Evolutionary conservation across 305 asterid species (phyloP).

Genomic region (Lippia alba): DNA sequence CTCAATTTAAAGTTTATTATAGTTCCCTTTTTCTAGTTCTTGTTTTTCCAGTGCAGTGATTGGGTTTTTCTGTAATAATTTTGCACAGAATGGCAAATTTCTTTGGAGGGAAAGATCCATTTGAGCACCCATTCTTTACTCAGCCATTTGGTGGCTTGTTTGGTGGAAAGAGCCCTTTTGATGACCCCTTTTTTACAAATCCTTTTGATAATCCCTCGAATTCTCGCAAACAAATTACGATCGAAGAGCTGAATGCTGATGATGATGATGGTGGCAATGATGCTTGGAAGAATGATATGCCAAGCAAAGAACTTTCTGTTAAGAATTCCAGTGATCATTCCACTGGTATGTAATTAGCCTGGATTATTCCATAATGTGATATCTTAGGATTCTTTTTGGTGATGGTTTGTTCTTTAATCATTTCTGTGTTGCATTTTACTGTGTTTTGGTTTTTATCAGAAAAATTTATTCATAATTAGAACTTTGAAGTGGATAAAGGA

Average conservation of each 20-base stretch:
- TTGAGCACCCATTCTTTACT: conserved; percentile 60
- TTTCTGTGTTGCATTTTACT: not conserved
- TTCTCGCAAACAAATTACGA: conserved; percentile 51
- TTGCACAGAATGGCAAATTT: conserved; percentile 51
- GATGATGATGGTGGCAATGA: conserved; percentile 44
- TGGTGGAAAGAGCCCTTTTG: conserved; percentile 54
- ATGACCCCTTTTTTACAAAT: conserved; percentile 62
- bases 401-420: not conserved
- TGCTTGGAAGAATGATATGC: conserved; percentile 38
- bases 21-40: not conserved
- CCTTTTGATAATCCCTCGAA: conserved; percentile 45
- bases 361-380: conserved; percentile 1
- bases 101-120: conserved; percentile 77
- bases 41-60: conserved; percentile 7
- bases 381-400: not conserved
- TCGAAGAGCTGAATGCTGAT: conserved; percentile 72
- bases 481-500: too few species aligned
- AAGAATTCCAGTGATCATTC: conserved; percentile 39
- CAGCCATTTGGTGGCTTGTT: conserved; percentile 54
- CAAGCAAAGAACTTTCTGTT: conserved; percentile 53
- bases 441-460: not conserved
- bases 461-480: not conserved
- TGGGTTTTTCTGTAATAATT: conserved; percentile 2
- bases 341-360: conserved; percentile 38
- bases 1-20: not conserved